A percentile compares a stretch with the other conserved stretches of the same genome.
These are phyloP conservation scores for Fibroporia radiculosa DNA, from an alignment of 768 basidiomycete species.

Conservation along the genomic window DNA sequence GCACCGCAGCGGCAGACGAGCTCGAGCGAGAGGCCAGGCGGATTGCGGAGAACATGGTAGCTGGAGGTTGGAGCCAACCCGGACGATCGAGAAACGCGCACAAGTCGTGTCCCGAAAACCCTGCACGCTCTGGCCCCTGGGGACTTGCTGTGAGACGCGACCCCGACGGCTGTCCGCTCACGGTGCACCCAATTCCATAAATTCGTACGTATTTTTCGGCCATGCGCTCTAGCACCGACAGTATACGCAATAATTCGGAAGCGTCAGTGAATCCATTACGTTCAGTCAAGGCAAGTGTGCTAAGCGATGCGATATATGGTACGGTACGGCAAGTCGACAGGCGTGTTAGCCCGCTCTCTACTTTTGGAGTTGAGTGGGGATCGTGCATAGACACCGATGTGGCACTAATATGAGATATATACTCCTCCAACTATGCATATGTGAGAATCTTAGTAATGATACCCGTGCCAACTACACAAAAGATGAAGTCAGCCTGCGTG, in stretches of 20 bases:
- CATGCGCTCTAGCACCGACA: not conserved
- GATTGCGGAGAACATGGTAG: constrained; percentile 23
- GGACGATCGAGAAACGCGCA: not conserved
- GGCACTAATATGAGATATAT: constrained; percentile 13
- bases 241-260: not conserved
- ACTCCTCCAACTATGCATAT: constrained; percentile 19
- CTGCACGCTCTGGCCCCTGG: not conserved
- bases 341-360: constrained; percentile 14
- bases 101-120: not conserved
- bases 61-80: not conserved
- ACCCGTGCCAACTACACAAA: constrained; percentile 76
- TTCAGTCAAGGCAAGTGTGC: constrained; percentile 1
- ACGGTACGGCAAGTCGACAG: constrained; percentile 7
- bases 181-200: too few species aligned
- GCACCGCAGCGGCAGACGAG: constrained; percentile 19
- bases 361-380: constrained; percentile 18
- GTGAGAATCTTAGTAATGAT: constrained; percentile 82
- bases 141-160: not conserved
- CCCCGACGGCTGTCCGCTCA: constrained; percentile 13
- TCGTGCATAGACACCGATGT: constrained; percentile 12
- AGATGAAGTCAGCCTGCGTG: constrained; percentile 4
- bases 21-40: constrained; percentile 25
- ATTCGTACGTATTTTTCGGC: too few species aligned
- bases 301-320: constrained; percentile 10
- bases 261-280: not conserved